Conservation (phyloP, 768 basidiomycete genomes). For the Calocybe indica region DNA sequence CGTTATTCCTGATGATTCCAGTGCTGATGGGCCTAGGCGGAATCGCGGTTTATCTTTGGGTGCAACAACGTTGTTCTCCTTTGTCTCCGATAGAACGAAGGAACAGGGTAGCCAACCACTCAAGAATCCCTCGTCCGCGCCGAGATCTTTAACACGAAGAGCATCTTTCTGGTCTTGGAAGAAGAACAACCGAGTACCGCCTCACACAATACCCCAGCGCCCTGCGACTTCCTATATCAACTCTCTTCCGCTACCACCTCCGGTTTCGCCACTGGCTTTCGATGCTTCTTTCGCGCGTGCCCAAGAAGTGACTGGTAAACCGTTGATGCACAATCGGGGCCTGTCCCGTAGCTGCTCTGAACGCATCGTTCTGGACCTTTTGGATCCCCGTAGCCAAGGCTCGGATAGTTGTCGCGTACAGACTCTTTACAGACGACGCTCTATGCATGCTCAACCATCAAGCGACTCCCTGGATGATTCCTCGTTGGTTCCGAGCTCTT, state of each 20-base stretch:
- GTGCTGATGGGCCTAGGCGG: conserved; percentile 21
- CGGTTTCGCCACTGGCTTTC: conserved; percentile 20
- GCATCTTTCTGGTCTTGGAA: conserved; percentile 66
- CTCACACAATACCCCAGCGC: conserved; percentile 4
- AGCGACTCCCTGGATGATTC: conserved; percentile 1
- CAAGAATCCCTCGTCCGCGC: conserved; percentile 16
- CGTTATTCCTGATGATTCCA: conserved; percentile 13
- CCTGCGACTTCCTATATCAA: conserved; percentile 10
- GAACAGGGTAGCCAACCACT: conserved; percentile 20
- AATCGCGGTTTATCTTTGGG: conserved; percentile 56
- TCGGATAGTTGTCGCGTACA: no score
- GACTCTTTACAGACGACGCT: no score
- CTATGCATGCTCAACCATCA: background rate
- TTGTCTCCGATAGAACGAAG: conserved; percentile 27
- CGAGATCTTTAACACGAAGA: conserved; percentile 45
- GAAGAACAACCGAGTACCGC: conserved; percentile 17
- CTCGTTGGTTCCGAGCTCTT: conserved; percentile 9
- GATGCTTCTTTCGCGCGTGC: conserved; percentile 21
- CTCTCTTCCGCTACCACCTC: conserved; percentile 21
- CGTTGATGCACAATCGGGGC: conserved; percentile 13
- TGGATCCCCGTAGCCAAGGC: background rate
- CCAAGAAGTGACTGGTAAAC: conserved; percentile 23
- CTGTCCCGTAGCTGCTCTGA: conserved; percentile 42
- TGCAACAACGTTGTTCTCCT: conserved; percentile 31
- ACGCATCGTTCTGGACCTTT: background rate